Base-by-base conservation (phyloP, 768 basidiomycete genomes). In the Boletellus ananas region DNA sequence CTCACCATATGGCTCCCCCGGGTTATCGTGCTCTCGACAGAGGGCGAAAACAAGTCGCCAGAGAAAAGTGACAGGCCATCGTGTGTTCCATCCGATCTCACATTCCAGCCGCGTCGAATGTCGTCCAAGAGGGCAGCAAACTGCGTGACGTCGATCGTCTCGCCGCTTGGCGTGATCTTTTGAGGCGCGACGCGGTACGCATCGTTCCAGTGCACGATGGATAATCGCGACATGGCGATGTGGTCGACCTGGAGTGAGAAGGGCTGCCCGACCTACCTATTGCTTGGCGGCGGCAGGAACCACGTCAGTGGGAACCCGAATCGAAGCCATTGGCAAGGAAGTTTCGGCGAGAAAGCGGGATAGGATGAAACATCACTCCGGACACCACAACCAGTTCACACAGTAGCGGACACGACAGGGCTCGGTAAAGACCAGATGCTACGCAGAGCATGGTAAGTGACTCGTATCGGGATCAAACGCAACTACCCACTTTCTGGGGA, bases 1-100 rank as follows among this genome's bases (percentile, higher is more conserved):
- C 74, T 47, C 57, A 90, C 91, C 90, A 93, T 90, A 79, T 93
- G 91, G 59, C 85, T 89, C 41, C 92, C 92, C 64, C 92, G 75
- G 6, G 92, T 93, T 29, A 95, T 84, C 6, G 87, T 84, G 55
- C 85, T 89, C 69, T 94, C 93, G 1, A 90, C 77, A 1, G 87
- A 90, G 0, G 92, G 93, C 18, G 87, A 84, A 65, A 94, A 94
- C 10, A 91, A 73, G 66, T 95, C 93, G 7, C 93, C 93, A 34
- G 90, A 93, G 68, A 94, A 96, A 4, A 96, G 69, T 0, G 85
- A 74, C 7, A 96, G 71, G 0, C 92, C 92, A 59, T 91, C 86
- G 55, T 73, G 74, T 43, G 72, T 69, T 5, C 79, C 78, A 54
- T 81, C 78, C 34, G 65, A 38, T 51, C 72, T 58, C 34, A 70